Conservation (phyloP, 73 alveolate genomes). For the Loxodes magnus region DNA sequence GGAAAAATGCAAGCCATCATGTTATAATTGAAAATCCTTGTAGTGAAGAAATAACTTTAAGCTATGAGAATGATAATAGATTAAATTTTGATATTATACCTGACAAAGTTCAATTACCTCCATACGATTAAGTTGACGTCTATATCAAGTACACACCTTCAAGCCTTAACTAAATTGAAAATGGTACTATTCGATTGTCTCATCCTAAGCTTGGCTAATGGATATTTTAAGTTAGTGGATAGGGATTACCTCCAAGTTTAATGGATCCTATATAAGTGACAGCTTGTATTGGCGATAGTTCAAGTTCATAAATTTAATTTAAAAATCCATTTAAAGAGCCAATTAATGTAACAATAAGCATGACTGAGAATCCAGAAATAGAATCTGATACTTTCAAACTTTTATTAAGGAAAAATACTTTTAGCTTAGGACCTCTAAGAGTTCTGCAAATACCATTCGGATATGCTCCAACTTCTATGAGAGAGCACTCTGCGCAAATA, state of each 20-base stretch:
- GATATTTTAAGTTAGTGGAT: conserved; percentile 89
- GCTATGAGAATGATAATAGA: conserved; percentile 55
- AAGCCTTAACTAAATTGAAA: conserved; percentile 76
- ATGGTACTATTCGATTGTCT: conserved; percentile 59
- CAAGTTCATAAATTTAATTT: conserved; percentile 86
- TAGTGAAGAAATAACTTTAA: conserved; percentile 71
- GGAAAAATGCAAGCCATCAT: conserved; percentile 77
- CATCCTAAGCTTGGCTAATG: conserved; percentile 88
- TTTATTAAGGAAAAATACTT: conserved; percentile 71
- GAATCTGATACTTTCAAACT: conserved; percentile 67
- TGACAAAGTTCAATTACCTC: conserved; percentile 71
- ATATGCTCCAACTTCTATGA: conserved; percentile 84
- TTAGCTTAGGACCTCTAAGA: conserved; percentile 76
- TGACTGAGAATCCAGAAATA: too few relatives aligned
- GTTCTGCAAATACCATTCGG: conserved; percentile 84
- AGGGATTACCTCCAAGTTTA: conserved; percentile 92
- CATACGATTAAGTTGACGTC: conserved; percentile 68
- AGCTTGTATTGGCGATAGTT: conserved; percentile 88
- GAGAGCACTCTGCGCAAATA: conserved; percentile 75
- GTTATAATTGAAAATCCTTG: conserved; percentile 89
- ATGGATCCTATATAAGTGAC: conserved; percentile 87
- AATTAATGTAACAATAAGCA: conserved; percentile 54
- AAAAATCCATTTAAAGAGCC: conserved; percentile 94
- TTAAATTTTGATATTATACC: conserved; percentile 90
- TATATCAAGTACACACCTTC: conserved; percentile 84